Base-by-base conservation (phyloP, 257 asterid genomes). In the Nicotiana tomentosiformis region DNA sequence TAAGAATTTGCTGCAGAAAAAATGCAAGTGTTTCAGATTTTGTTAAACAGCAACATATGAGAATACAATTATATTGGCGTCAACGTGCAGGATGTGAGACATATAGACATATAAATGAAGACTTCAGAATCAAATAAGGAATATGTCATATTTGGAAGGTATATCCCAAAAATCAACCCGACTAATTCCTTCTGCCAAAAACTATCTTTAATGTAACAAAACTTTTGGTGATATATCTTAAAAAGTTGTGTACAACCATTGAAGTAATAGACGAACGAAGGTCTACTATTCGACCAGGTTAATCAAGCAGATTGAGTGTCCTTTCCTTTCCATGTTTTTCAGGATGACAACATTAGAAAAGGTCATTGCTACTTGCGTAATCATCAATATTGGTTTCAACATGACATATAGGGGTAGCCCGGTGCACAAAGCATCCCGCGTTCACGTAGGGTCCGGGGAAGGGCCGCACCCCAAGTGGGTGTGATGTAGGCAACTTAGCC, bases 1-100 rank as follows among this genome's bases (percentile, higher is more conserved):
- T 92, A n/a, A 92, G 83, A 80, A 90, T 86, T 88, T 90, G 90
- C 99, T 95, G 95, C 94, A 88, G 72, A 32, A 57, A 10, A 16
- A 60, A 70, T 70, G 10, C 20, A 57, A 76, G 16, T 29, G 33
- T 15, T 43, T 86, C 60, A 55, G 83, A 82, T 61, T 2, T 49
- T 30, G 80, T 14, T 6, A 10, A 49, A 46, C 33, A 76, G 33
- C 17, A 55, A 33, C 65, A 33, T n/a, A 64, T 68, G 17, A 76
- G 70, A 39, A 29, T 15, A 60, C 37, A 68, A 51, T 23, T 67
- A 46, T 12, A 35, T 5, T 68, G 77, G 55, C 4, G 30, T 68
- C 55, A 37, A 68, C 9, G 30, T 8, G 55, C 30, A 18, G 55
- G 77, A 68, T 68, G 77, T 37, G 18, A 68, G 29, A 33, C 17